Conservation (phyloP, 331 rosid genomes). For the Saraca asoca region DNA sequence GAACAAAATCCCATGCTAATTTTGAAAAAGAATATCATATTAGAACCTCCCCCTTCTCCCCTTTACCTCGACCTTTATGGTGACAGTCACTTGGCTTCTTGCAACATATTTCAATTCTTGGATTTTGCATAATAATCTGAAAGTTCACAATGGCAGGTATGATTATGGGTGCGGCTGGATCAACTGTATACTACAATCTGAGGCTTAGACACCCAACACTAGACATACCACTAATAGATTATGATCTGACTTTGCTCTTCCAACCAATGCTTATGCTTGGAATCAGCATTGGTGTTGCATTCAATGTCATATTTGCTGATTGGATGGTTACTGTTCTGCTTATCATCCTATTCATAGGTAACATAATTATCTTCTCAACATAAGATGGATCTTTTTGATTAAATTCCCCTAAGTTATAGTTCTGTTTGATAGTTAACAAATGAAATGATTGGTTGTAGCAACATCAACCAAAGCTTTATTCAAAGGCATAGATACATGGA, state of each 20-base stretch:
- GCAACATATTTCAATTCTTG: not conserved
- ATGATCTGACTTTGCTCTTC: constrained; percentile 76
- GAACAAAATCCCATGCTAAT: no score
- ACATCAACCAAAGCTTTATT: constrained; percentile 72
- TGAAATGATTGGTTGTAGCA: constrained; percentile 45
- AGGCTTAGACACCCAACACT: constrained; percentile 78
- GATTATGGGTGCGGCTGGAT: constrained; percentile 85
- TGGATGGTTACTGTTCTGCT: constrained; percentile 87
- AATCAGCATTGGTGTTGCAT: constrained; percentile 85
- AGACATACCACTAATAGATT: constrained; percentile 75
- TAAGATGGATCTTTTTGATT: not conserved
- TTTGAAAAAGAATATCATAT: no score
- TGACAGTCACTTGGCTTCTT: no score
- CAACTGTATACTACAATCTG: constrained; percentile 75
- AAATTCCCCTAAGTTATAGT: not conserved
- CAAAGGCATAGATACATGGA: constrained; percentile 75
- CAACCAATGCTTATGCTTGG: constrained; percentile 90
- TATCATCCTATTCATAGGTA: constrained; percentile 72
- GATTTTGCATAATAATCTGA: not conserved
- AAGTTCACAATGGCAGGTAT: constrained; percentile 53
- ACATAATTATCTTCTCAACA: not conserved
- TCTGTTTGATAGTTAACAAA: not conserved
- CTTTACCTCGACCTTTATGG: no score
- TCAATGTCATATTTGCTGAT: constrained; percentile 87
- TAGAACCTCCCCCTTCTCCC: no score